Conservation (phyloP, 225 moss, liverwort and hornwort species). For the Polytrichum formosum region DNA sequence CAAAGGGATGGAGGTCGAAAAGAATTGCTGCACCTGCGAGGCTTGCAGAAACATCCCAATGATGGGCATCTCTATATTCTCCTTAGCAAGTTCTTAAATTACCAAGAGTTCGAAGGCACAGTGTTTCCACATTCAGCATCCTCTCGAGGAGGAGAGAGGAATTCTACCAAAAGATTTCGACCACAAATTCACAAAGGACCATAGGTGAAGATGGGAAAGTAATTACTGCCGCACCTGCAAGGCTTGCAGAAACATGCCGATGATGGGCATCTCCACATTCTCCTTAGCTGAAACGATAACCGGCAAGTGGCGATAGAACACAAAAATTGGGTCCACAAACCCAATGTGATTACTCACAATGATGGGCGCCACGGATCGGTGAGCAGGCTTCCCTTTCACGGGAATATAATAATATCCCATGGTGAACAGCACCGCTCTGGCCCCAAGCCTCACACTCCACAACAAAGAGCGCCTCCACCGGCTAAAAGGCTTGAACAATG, state of each 20-base stretch:
- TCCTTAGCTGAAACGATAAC: constrained; percentile 65
- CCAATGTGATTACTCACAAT: constrained; percentile 61
- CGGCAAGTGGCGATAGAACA: constrained; percentile 64
- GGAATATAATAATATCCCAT: constrained; percentile 53
- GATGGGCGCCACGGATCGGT: constrained; percentile 42
- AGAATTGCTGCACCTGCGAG: constrained; percentile 30
- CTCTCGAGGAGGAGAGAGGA: too few relatives aligned
- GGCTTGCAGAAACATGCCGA: constrained; percentile 63
- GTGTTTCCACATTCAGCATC: too few relatives aligned
- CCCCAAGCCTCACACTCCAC: constrained; percentile 44
- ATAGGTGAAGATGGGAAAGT: too few relatives aligned
- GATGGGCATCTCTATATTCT: constrained; percentile 68
- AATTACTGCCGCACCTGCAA: constrained; percentile 34
- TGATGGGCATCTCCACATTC: constrained; percentile 66
- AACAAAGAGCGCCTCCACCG: constrained; percentile 39
- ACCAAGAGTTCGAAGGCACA: too few relatives aligned
- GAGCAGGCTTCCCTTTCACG: constrained; percentile 46
- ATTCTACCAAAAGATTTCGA: too few relatives aligned
- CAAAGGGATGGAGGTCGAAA: background rate
- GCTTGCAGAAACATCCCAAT: constrained; percentile 59
- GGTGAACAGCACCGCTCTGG: constrained; percentile 33
- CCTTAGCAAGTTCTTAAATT: constrained; percentile 25
- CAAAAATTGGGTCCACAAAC: constrained; percentile 62
- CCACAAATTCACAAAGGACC: too few relatives aligned
- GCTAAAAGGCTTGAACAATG: constrained; percentile 63